Base-by-base conservation (phyloP, 331 rosid genomes). In the Acacia pycnantha region DNA sequence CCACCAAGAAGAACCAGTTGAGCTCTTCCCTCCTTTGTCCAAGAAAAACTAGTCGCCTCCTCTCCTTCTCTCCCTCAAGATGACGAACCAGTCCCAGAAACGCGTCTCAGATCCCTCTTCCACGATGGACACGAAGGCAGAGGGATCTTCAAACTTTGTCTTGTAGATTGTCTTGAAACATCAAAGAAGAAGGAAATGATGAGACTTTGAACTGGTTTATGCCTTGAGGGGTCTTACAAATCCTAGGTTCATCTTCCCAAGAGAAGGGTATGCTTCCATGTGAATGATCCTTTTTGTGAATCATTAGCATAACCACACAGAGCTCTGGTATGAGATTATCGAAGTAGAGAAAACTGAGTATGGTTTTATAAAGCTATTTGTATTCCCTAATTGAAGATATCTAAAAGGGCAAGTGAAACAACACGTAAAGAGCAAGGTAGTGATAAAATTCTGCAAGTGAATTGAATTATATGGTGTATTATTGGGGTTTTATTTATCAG, bases 241-340 rank as follows among this genome's bases (percentile, higher is more conserved):
- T 79, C 19, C 97, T 92, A 0, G 96, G 97, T 53, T 83, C 86
- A 85, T 87, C 92, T 79, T 93, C 97, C 97, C 97, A 93, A 1
- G 97, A 86, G 56, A 93, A 93, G 77, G 96, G 97, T 86, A 93
- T 83, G 94, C 90, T 91, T 85, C 97, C 92, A 43, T 88, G 88
- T 10, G 98, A 94, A 83, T 85, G 83, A 82, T n/a, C 85, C 77
- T 81, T 94, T 41, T 87, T 88, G 73, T 92, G 94, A 73, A 85
- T 89, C 95, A 90, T 70, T 85, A 27, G 31, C 31, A 29, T 29
- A 29, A 29, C 31, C 31, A 29, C 31, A 29, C 31, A 29, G 31
- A 29, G 2, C 31, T 29, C 31, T 29, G 31, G 31, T 29, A 29
- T 29, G 31, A 29, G 31, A 29, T 29, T 29, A 29, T 29, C 31